These are phyloP conservation scores for Cytidiella melzeri DNA, from an alignment of 768 basidiomycete genomes.

Conservation along the genomic window DNA sequence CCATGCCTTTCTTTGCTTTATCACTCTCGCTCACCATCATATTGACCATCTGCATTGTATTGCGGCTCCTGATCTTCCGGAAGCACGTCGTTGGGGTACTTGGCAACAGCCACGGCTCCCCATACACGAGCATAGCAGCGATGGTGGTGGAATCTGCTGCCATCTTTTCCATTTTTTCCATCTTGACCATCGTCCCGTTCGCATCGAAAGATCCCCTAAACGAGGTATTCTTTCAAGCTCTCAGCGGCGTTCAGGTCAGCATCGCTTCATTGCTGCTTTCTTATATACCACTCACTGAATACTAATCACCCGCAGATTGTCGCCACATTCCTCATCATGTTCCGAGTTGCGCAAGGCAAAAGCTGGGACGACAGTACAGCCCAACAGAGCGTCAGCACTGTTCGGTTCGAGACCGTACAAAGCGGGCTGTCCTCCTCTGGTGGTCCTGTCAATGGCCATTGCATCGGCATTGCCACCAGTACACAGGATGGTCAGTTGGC, in stretches of 20 bases:
- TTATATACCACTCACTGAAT: too few species aligned
- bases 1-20: conserved; percentile 10
- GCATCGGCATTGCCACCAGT: too few species aligned
- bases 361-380: conserved; percentile 10
- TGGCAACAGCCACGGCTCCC: conserved; percentile 12
- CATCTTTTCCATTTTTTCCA: conserved; percentile 21
- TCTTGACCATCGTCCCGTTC: conserved; percentile 23
- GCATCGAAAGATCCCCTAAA: conserved; percentile 16
- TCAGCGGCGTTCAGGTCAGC: conserved; percentile 15
- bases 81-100: conserved; percentile 8
- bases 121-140: conserved; percentile 19
- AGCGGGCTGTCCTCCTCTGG: too few species aligned
- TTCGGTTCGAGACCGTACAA: too few species aligned
- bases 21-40: conserved; percentile 22
- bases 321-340: conserved; percentile 23
- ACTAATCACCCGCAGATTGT: conserved; percentile 13
- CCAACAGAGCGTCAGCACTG: too few species aligned
- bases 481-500: too few species aligned
- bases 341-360: too few species aligned
- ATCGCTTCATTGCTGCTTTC: not conserved
- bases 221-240: conserved; percentile 17
- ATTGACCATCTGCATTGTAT: conserved; percentile 20
- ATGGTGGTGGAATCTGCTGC: conserved; percentile 24
- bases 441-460: too few species aligned
- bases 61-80: conserved; percentile 18